These are phyloP conservation scores for Tagetes erecta DNA, from an alignment of 129 eudicot genomes.

Conservation along the genomic window DNA sequence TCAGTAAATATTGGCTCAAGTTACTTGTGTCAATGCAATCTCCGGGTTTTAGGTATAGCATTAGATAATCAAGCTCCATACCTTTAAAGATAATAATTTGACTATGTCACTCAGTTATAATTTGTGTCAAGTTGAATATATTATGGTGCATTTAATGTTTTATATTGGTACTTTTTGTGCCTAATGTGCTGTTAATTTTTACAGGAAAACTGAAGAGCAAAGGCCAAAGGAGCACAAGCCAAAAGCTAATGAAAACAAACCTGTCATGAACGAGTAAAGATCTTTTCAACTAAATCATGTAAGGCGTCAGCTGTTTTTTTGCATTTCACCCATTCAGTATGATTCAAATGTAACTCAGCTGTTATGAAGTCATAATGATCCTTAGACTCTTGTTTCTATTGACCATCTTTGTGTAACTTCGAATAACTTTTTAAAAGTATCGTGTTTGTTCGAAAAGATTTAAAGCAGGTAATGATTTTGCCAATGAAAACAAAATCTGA, in stretches of 20 bases:
- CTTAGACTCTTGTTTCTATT: conserved; percentile 8
- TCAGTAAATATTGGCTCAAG: neutral
- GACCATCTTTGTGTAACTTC: neutral
- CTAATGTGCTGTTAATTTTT: conserved; percentile 11
- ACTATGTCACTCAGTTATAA: neutral
- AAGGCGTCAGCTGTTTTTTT: conserved; percentile 3
- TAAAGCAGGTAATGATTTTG: neutral
- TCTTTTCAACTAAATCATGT: conserved; percentile 10
- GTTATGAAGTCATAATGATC: conserved; percentile 7
- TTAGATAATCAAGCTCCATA: neutral
- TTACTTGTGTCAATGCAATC: neutral
- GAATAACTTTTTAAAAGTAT: neutral
- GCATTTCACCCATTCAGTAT: neutral
- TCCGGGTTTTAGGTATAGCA: neutral
- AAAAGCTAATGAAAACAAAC: conserved; percentile 87
- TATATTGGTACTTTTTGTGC: neutral
- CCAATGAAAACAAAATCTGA: neutral
- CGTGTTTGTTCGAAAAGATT: neutral
- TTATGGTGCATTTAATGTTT: neutral
- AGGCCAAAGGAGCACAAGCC: conserved; percentile 85
- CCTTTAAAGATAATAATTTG: neutral
- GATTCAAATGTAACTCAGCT: neutral
- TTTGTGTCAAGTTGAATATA: neutral
- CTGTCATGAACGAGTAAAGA: conserved; percentile 71
- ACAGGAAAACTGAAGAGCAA: conserved; percentile 72